A percentile compares a stretch with the other conserved stretches of the same genome.
phyloP scores from a whole-genome alignment of 352 stramenopile genomes.

The Achlya hypogyna region DNA sequence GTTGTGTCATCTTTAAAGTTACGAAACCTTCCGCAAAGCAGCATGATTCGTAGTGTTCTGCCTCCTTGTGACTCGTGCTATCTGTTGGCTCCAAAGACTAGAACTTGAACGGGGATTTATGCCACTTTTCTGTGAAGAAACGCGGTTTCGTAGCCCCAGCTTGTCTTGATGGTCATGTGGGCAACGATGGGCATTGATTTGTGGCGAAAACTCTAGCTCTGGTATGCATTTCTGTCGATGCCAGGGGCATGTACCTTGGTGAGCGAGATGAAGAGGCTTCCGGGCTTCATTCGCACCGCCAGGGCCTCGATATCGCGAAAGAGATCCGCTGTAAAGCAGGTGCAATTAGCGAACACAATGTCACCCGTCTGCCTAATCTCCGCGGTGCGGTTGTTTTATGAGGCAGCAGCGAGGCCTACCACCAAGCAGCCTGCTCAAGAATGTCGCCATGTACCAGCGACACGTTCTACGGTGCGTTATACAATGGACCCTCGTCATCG shows the following conservation, averaged over 20 bases:
- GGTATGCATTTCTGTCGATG: neutral
- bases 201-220: neutral
- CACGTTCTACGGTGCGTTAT: neutral
- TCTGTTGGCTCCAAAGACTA: too few relatives aligned
- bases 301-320: neutral
- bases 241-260: neutral
- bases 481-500: neutral
- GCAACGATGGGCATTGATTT: too few relatives aligned
- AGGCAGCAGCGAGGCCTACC: neutral
- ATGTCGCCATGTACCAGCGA: constrained; percentile 6
- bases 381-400: neutral
- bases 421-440: constrained; percentile 1
- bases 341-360: constrained; percentile 19
- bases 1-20: too few relatives aligned
- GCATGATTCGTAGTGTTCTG: too few relatives aligned
- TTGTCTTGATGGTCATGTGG: neutral
- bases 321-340: constrained; percentile 1
- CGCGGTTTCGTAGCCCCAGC: neutral
- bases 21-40: too few relatives aligned
- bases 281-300: neutral
- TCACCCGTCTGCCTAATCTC: neutral
- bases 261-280: neutral
- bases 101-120: too few relatives aligned
- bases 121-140: neutral
- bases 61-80: too few relatives aligned